A percentile compares a stretch with the other conserved stretches of the same genome.
Evolutionary conservation across 371 early-diverging fungal genomes (phyloP).

Genomic region (Apophysomyces ossiformis): DNA sequence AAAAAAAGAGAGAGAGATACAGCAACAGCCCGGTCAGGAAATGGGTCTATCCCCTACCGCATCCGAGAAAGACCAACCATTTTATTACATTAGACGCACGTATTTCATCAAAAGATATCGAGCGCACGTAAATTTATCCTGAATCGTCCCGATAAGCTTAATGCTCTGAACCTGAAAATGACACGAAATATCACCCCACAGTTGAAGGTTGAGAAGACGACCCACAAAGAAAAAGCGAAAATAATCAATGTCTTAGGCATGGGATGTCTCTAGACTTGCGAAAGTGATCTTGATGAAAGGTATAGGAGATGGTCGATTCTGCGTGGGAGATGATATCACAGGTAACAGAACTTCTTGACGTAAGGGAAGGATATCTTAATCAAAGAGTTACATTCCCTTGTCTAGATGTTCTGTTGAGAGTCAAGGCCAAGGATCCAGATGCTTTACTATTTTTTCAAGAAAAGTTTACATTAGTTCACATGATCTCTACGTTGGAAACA

Average conservation of each 20-base stretch:
- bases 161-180: constrained; percentile 91
- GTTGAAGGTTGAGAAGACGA: constrained; percentile 60
- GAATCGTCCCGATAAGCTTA: constrained; percentile 88
- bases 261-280: constrained; percentile 86
- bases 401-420: constrained; percentile 40
- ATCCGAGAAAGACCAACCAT: too few relatives aligned
- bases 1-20: not conserved
- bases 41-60: too few relatives aligned
- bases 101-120: constrained; percentile 60
- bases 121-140: constrained; percentile 74
- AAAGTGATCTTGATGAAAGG: constrained; percentile 89
- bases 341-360: constrained; percentile 30
- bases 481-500: constrained; percentile 84
- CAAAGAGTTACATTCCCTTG: not conserved
- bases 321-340: constrained; percentile 97
- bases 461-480: constrained; percentile 90
- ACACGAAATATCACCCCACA: constrained; percentile 85
- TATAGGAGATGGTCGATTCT: constrained; percentile 80
- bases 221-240: too few relatives aligned
- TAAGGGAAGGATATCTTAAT: too few relatives aligned
- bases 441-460: constrained; percentile 87
- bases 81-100: constrained; percentile 47
- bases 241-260: constrained; percentile 56
- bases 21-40: too few relatives aligned
- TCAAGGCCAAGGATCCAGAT: constrained; percentile 54